phyloP scores from a whole-genome alignment of 2,329 filamentous ascomycete species.

The Aspergillus carbonarius region DNA sequence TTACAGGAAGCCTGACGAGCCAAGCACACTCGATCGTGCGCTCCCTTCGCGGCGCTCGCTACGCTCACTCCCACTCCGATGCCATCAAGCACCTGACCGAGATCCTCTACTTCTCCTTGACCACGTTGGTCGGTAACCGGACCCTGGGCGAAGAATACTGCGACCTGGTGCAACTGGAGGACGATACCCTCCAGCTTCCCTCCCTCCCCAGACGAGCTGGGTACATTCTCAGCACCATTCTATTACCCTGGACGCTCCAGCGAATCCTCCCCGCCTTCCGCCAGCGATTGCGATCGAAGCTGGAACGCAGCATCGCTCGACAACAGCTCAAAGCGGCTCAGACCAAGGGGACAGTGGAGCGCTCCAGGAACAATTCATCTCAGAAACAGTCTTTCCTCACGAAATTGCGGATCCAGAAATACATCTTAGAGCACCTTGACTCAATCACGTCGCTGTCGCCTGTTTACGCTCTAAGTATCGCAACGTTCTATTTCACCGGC shows the following conservation, averaged over 20 bases:
- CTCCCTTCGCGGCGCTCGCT: slow-evolving; percentile 78
- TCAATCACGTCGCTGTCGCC: slow-evolving; percentile 79
- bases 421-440: slow-evolving; percentile 74
- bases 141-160: slow-evolving; percentile 98
- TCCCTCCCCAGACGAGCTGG: slow-evolving; percentile 54
- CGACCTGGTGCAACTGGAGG: slow-evolving; percentile 87
- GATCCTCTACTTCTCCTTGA: slow-evolving; percentile 83
- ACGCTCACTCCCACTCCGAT: slow-evolving; percentile 77
- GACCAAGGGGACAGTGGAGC: slow-evolving; percentile 20
- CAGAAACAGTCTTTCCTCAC: slow-evolving; percentile 42
- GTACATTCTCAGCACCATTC: slow-evolving; percentile 55
- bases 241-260: slow-evolving; percentile 46
- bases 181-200: slow-evolving; percentile 58
- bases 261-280: slow-evolving; percentile 43
- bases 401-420: slow-evolving; percentile 60
- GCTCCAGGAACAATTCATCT: slow-evolving; percentile 17
- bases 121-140: slow-evolving; percentile 85
- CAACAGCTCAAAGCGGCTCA: slow-evolving; percentile 34
- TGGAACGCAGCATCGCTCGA: slow-evolving; percentile 45
- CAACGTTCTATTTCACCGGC: slow-evolving; percentile 93
- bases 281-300: slow-evolving; percentile 41
- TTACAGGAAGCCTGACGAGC: slow-evolving; percentile 75
- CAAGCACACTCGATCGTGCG: slow-evolving; percentile 80
- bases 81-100: slow-evolving; percentile 78
- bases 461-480: slow-evolving; percentile 76